phyloP scores from a whole-genome alignment of 208 protist genomes.

The Giardia duodenalis region DNA sequence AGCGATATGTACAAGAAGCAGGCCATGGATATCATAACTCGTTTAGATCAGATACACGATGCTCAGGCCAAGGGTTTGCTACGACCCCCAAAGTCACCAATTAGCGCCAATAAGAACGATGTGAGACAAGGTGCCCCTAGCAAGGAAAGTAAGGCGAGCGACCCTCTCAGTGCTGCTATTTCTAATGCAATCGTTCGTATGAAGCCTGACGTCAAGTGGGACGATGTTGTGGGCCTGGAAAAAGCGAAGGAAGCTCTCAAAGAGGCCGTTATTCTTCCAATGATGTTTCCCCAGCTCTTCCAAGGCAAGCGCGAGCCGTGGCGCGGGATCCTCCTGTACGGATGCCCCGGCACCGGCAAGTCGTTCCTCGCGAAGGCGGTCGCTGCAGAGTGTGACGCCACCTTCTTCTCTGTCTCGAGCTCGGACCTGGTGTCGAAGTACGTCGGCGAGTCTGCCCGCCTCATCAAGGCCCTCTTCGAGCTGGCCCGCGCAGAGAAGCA shows the following conservation, averaged over 20 bases:
- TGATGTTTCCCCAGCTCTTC: slow-evolving; percentile 84
- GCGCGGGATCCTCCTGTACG: slow-evolving; percentile 72
- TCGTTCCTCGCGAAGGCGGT: slow-evolving; percentile 62
- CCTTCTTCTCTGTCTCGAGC: slow-evolving; percentile 56
- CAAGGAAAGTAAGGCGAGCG: slow-evolving; percentile 65
- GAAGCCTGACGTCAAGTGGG: slow-evolving; percentile 75
- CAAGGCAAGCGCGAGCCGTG: slow-evolving; percentile 63
- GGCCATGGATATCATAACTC: no score
- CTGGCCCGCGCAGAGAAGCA: slow-evolving; percentile 71
- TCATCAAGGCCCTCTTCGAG: slow-evolving; percentile 83
- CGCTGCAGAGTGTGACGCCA: slow-evolving; percentile 64
- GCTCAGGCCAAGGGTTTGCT: no score
- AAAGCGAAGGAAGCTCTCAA: slow-evolving; percentile 76
- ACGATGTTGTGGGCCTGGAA: slow-evolving; percentile 76
- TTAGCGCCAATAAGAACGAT: no score
- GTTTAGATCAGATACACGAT: no score
- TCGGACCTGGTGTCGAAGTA: slow-evolving; percentile 60
- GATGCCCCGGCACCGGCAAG: slow-evolving; percentile 68
- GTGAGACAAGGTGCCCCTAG: slow-evolving; percentile 38
- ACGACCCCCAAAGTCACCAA: no score
- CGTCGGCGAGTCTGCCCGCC: slow-evolving; percentile 84
- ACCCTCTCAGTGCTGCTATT: slow-evolving; percentile 62
- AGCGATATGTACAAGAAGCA: no score
- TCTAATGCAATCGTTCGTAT: slow-evolving; percentile 62
- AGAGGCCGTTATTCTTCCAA: slow-evolving; percentile 84